Conservation (phyloP, 2,329 filamentous ascomycete species). For the Paracoccidioides lutzii region DNA sequence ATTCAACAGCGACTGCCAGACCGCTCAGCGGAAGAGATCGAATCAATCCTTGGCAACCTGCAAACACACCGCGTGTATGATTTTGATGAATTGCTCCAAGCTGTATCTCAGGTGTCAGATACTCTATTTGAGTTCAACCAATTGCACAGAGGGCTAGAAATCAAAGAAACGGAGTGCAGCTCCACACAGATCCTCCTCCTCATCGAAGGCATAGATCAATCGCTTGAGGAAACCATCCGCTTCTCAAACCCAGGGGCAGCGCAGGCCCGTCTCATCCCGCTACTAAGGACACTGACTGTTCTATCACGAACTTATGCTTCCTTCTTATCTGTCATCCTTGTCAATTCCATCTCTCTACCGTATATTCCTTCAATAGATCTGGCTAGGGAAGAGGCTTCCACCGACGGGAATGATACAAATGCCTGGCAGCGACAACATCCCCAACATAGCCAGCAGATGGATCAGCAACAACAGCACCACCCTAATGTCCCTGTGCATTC, state of each 20-base stretch:
- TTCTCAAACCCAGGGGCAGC: constrained; percentile 25
- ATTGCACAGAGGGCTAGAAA: not conserved
- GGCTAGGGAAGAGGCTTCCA: not conserved
- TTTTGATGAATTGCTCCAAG: constrained; percentile 10
- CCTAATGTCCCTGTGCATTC: not conserved
- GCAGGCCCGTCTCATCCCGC: constrained; percentile 21
- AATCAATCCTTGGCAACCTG: constrained; percentile 6
- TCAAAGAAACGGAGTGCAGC: not conserved
- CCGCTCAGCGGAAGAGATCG: constrained; percentile 1
- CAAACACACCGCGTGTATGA: constrained; percentile 9
- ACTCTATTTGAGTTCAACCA: constrained; percentile 6
- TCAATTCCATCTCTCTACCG: constrained; percentile 25
- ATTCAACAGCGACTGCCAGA: constrained; percentile 8
- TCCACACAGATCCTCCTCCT: constrained; percentile 16
- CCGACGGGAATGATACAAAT: not conserved
- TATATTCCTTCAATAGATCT: not conserved
- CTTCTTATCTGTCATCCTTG: constrained; percentile 23
- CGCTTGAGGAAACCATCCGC: constrained; percentile 26
- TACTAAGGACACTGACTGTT: constrained; percentile 22
- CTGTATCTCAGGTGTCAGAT: constrained; percentile 9
- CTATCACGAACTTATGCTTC: constrained; percentile 20
- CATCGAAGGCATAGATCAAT: constrained; percentile 25
- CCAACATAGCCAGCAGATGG: not conserved
- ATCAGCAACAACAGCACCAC: not conserved
- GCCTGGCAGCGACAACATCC: not conserved